Percentiles rank a stretch among this genome's conserved stretches.
These are phyloP conservation scores for Leishmania tarentolae DNA, from an alignment of 208 protist species.

Conservation along the genomic window DNA sequence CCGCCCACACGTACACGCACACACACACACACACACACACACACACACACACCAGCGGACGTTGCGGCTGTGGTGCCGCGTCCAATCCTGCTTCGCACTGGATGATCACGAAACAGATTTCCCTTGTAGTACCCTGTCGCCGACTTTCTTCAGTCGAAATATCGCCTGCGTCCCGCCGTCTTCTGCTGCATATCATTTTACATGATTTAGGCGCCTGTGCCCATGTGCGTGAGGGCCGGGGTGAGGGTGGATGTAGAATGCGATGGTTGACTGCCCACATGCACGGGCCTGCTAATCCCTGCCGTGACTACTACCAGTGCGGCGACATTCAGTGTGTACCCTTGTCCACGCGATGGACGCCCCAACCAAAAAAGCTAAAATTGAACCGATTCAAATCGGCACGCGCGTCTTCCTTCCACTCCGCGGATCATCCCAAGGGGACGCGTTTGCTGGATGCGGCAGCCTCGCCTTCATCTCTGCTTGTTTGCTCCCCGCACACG, in stretches of 20 bases:
- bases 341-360: background rate
- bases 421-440: background rate
- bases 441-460: background rate
- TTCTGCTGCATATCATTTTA: background rate
- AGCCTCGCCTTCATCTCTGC: no score
- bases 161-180: background rate
- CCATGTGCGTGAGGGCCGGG: background rate
- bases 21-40: background rate
- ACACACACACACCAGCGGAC: background rate
- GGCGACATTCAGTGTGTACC: no score
- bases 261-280: no score
- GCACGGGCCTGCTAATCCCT: no score
- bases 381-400: background rate
- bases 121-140: background rate
- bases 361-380: background rate
- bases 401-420: background rate
- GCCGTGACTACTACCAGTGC: no score
- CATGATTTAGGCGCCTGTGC: background rate
- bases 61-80: background rate
- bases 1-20: background rate
- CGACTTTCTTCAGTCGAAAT: background rate
- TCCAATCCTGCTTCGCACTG: background rate
- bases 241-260: no score
- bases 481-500: no score
- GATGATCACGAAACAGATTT: no score